Evolutionary conservation across 75 land plant genomes (phyloP).

Genomic region (Picea sitchensis): DNA sequence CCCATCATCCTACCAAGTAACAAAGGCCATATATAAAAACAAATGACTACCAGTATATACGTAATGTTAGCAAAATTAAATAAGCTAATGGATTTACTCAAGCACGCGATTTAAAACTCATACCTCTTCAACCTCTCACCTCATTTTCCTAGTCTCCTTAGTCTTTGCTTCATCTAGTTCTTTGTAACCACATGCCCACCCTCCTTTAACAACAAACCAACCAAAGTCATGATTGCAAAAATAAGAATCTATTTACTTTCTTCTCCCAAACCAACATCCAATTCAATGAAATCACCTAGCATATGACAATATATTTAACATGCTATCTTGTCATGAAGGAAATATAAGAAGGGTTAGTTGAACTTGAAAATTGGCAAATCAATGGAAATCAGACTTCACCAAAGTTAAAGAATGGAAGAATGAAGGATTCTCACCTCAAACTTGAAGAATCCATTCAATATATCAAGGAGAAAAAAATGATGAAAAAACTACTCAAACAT

Average conservation of each 20-base stretch:
- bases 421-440: neutral
- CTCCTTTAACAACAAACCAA: slow-evolving; percentile 55
- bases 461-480: neutral
- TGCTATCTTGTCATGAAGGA: neutral
- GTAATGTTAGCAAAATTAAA: neutral
- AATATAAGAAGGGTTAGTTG: neutral
- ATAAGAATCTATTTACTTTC: neutral
- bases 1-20: slow-evolving; percentile 81
- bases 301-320: no score
- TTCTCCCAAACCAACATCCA: no score
- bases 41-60: neutral
- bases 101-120: neutral
- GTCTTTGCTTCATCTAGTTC: slow-evolving; percentile 96
- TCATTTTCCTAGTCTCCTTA: slow-evolving; percentile 78
- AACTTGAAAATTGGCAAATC: neutral
- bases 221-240: neutral
- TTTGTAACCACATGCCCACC: slow-evolving; percentile 94
- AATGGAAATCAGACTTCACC: neutral
- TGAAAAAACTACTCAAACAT: no score
- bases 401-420: neutral
- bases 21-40: neutral
- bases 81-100: neutral
- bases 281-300: no score
- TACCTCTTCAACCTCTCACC: slow-evolving; percentile 87
- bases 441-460: neutral